Evolutionary conservation across 1,284 basidiomycete species (phyloP).

Genomic region (Violaceomyces palustris): DNA sequence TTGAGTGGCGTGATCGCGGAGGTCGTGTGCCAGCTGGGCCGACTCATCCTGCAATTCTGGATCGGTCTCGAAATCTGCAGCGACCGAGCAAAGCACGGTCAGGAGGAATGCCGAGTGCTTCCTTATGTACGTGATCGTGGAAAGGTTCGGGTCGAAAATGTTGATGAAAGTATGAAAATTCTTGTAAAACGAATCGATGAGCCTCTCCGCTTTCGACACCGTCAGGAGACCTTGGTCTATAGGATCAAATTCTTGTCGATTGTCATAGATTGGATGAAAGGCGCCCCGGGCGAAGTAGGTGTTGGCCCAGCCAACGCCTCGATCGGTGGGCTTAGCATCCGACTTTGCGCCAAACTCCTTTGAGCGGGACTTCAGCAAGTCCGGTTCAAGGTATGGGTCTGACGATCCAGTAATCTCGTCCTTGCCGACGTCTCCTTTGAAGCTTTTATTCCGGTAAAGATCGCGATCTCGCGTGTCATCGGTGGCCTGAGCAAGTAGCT

Average conservation of each 20-base stretch:
- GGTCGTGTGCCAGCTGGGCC: background rate
- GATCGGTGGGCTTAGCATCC: no score
- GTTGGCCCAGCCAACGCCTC: conserved; percentile 11
- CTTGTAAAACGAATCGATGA: conserved; percentile 15
- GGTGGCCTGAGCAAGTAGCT: conserved; percentile 23
- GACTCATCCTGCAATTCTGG: conserved; percentile 2
- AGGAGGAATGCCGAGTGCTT: conserved; percentile 26
- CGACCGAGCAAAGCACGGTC: conserved; percentile 17
- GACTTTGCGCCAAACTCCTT: no score
- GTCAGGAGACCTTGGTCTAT: conserved; percentile 18
- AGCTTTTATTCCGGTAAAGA: background rate
- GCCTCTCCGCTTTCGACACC: conserved; percentile 4
- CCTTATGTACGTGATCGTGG: conserved; percentile 23
- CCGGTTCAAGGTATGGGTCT: no score
- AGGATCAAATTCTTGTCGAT: conserved; percentile 17
- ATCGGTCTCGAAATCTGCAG: conserved; percentile 16
- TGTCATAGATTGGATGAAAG: conserved; percentile 33
- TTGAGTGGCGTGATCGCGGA: conserved; percentile 11
- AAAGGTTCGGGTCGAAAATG: conserved; percentile 28
- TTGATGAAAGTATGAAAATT: conserved; percentile 22
- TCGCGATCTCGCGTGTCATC: conserved; percentile 4
- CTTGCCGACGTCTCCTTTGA: background rate
- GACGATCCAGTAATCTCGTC: background rate
- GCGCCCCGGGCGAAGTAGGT: conserved; percentile 29
- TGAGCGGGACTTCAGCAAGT: no score